Percentiles rank a stretch among this genome's conserved stretches.
Conservation (phyloP, 495 filamentous ascomycete species). For the Oidiodendron maius region DNA sequence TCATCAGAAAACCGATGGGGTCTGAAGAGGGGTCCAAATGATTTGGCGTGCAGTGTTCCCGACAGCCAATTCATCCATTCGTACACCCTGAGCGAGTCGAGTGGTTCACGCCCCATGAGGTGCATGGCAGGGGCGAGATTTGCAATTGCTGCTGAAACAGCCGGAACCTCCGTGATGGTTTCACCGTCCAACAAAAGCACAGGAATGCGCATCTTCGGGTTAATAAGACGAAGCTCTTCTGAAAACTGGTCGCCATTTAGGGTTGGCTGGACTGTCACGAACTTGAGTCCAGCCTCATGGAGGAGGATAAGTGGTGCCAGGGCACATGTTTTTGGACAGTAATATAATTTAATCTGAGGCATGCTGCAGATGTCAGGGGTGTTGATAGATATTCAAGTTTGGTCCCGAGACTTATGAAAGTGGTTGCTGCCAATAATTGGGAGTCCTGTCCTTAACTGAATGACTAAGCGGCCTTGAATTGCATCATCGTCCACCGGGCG, state of each 20-base stretch:
- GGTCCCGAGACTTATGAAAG: too few species aligned
- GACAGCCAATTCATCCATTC: slow-evolving; percentile 37
- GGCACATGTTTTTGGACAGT: slow-evolving; percentile 27
- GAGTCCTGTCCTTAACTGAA: too few species aligned
- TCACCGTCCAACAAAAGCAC: slow-evolving; percentile 24
- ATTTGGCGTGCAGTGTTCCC: slow-evolving; percentile 28
- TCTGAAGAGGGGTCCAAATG: slow-evolving; percentile 20
- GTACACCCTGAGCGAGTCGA: slow-evolving; percentile 27
- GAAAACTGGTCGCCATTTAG: slow-evolving; percentile 14
- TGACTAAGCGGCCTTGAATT: too few species aligned
- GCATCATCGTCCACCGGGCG: too few species aligned
- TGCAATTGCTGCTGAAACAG: slow-evolving; percentile 26
- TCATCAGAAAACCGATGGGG: slow-evolving; percentile 24
- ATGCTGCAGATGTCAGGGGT: too few species aligned
- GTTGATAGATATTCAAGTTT: too few species aligned
- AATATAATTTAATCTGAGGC: slow-evolving; percentile 23
- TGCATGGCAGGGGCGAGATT: slow-evolving; percentile 21
- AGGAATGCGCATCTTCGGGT: slow-evolving; percentile 30
- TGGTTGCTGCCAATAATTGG: too few species aligned
- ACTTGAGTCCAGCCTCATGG: slow-evolving; percentile 20
- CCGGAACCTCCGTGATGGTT: slow-evolving; percentile 32
- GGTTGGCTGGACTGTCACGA: slow-evolving; percentile 12
- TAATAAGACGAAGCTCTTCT: slow-evolving; percentile 22
- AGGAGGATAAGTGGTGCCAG: slow-evolving; percentile 31
- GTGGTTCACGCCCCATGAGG: slow-evolving; percentile 23